Base-by-base conservation (phyloP, 2,329 filamentous ascomycete genomes). In the Hirsutella minnesotensis region DNA sequence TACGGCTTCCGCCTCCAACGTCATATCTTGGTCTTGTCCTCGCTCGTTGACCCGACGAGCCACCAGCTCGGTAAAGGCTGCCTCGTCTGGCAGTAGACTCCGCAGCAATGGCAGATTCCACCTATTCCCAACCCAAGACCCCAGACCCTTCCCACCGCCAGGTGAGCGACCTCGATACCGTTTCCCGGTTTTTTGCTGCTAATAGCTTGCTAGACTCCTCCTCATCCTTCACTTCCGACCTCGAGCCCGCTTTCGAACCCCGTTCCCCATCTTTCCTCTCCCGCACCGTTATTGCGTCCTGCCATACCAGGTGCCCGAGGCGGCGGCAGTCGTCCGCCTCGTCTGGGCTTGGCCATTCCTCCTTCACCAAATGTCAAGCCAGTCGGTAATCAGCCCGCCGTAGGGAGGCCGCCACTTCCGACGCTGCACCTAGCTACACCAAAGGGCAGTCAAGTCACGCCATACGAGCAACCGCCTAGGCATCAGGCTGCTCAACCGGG, bases 321-420 rank as follows among this genome's bases (percentile, higher is more conserved):
- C 49, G 72, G 70, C 52, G 79, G 77, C 46, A 68, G 73, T 46
- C 74, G 83, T 49, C 72, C 83, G 42, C 87, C 87, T 22, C 80
- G 84, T 54, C 75, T 96, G 45, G 90, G 88, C 37, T 77, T 96
- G 44, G 86, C 89, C 38, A 96, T 96, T 45, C 90, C 90, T 31
- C 81, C 85, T 1, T 94, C 87, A 30, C 86, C 87, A 39, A 90
- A 79, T 64, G 82, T 73, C 48, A 86, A 89, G 61, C 80, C 89
- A 2, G 78, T 92, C 41, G 76, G 75, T 51, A 72, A 69, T 51
- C 71, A 55, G 65, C 63, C 57, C 53, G 59, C 54, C 53, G 57
- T 54, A 4, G 53, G 60, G 21, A 58, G 63, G 43, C 62, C 86
- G 20, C 68, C 79, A 20, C 77, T 85, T 22, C 88, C 88, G n/a